Conservation (phyloP, 1,284 basidiomycete species). For the Flammula alnicola region DNA sequence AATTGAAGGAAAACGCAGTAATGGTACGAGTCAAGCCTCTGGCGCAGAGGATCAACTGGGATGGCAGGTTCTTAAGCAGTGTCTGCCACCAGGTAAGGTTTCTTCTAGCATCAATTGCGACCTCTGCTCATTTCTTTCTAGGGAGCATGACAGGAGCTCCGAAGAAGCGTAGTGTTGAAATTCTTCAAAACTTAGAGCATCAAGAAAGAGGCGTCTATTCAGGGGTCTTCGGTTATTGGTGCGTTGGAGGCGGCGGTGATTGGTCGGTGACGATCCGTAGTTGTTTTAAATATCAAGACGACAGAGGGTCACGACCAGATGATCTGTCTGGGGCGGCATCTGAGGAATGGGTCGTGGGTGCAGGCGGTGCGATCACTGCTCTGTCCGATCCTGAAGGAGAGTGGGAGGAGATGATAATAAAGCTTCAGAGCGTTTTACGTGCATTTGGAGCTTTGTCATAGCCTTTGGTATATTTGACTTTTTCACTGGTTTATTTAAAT, state of each 20-base stretch:
- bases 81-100: slow-evolving; percentile 83
- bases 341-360: slow-evolving; percentile 82
- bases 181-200: slow-evolving; percentile 84
- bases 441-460: slow-evolving; percentile 50
- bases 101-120: slow-evolving; percentile 5
- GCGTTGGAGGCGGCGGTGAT: slow-evolving; percentile 87
- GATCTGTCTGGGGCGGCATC: slow-evolving; percentile 4
- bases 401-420: slow-evolving; percentile 94
- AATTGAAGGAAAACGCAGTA: slow-evolving; percentile 69
- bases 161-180: slow-evolving; percentile 91
- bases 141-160: slow-evolving; percentile 99
- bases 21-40: slow-evolving; percentile 31
- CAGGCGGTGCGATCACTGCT: slow-evolving; percentile 96
- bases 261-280: slow-evolving; percentile 97
- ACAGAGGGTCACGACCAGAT: background rate
- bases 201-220: slow-evolving; percentile 84
- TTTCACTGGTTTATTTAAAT: background rate
- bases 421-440: slow-evolving; percentile 74
- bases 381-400: slow-evolving; percentile 77
- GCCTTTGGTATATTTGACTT: background rate
- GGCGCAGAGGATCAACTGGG: slow-evolving; percentile 57
- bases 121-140: slow-evolving; percentile 31
- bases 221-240: slow-evolving; percentile 94
- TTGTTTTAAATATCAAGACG: slow-evolving; percentile 75
- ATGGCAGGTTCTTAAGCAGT: slow-evolving; percentile 79